Evolutionary conservation across 805 yeast species (phyloP), one percentile per base, ranked within the genome.

Genomic region (Priceomyces castillae): DNA sequence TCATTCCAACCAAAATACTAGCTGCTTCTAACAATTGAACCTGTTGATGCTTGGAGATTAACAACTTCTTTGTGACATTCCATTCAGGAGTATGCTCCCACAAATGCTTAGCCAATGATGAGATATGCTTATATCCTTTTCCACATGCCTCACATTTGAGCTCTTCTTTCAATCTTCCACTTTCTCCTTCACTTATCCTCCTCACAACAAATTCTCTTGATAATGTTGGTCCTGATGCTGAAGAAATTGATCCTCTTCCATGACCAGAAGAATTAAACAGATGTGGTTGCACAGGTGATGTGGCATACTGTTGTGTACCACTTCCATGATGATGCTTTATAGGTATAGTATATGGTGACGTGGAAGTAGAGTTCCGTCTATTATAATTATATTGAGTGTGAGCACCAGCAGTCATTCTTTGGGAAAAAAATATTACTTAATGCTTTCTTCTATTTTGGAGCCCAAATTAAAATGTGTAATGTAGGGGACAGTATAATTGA

Each of bases 51-150:
- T 86, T 86, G n/a, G 88, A 82, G 30, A 89, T 86, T 30, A 84
- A 69, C 42, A 88, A 69, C 59, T 85, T 86, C 52, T 86, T 84
- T 3, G 96, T 89, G 60, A 84, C 83, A 55, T 81, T 86, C 96
- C 96, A 88, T 59, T 89, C 96, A 0, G 96, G 95, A 0, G 96
- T 88, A 61, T 88, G 96, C 58, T 88, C 96, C 96, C 96, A 88
- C 31, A 88, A 65, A 65, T 87, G 95, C 62, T 87, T 87, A 2
- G 95, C 94, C 46, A 87, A 73, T n/a, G 90, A 83, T 1, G 90
- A 82, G 4, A 88, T 84, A 65, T 88, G 96, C 60, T 87, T 89
- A 61, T 88, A 88, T 17, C 94, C 95, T 62, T 88, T 88, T 2
- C 96, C 96, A 56, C 96, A 88, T 3, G 94, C 88, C 62, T 89